Base-by-base conservation (phyloP, 176 grass and related monocot species). In the Chloris gayana region DNA sequence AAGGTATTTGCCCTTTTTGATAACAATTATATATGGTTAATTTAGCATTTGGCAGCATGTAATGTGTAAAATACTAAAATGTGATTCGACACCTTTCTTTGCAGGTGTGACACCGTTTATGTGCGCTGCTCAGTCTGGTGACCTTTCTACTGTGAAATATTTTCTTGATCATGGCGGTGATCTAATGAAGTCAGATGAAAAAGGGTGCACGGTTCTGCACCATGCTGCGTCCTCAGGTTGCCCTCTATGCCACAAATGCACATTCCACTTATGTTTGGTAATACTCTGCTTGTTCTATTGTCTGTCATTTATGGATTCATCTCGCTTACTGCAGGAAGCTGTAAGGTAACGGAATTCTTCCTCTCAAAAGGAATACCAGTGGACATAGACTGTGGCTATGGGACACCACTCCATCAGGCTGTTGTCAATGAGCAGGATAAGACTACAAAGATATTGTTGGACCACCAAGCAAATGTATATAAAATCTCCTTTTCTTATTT, bases 401-500 rank as follows among this genome's bases (percentile, higher is more conserved):
- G 83, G 42, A 71, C 83, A 39, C 57, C 75, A 64, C 75, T 78
- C 15, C 53, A 26, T 30, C 24, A 54, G 31, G 56, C 75, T 79
- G 42, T 57, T 51, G 31, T 8, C 33, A 71, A 71, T 32, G 75
- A 39, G 42, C 32, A 85, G 45, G 57, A 79, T 42, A 79, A 85
- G 75, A 85, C 49, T 4, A 0, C 67, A 29, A 86, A 86, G 60
- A 86, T 86, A 67, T 80, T 86, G 31, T 17, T 86, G 60, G 76
- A 86, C 34, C 84, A 86, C 47, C 47, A 80, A 0, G 76, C 69
- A 74, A 74, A 86, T 86, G 84, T 86, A 80, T 46, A 7, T 54
- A 50, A 6, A 2, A 14, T 9, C 4, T 18, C 19, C 26, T 14
- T 63, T 80, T 80, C 27, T 44, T 46, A 10, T 21, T 63, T 63